A percentile compares a stretch with the other conserved stretches of the same genome.
Conservation (phyloP, 495 filamentous ascomycete species). For the Neurospora sp. region DNA sequence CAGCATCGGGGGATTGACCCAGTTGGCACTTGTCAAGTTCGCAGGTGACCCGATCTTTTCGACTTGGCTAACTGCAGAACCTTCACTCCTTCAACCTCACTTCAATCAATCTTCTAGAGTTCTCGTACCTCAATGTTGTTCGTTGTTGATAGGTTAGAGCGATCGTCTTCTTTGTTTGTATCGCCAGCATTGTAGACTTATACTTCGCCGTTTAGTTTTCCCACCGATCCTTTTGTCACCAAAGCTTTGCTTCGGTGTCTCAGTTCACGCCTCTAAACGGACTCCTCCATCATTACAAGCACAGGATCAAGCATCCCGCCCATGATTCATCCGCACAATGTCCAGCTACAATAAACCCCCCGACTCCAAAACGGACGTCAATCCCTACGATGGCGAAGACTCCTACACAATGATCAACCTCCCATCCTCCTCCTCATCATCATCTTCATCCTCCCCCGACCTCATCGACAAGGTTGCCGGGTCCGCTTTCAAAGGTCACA, state of each 20-base stretch:
- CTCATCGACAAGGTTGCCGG: not conserved
- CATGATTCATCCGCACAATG: not conserved
- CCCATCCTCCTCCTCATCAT: not conserved
- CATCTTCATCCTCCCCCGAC: not conserved
- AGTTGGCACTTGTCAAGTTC: not conserved
- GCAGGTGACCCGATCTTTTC: not conserved
- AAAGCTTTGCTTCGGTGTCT: no score
- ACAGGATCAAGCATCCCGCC: not conserved
- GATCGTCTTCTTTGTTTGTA: not conserved
- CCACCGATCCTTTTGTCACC: no score
- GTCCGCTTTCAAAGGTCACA: not conserved
- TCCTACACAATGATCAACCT: not conserved
- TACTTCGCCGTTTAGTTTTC: no score
- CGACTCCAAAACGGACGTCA: not conserved
- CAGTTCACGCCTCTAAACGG: not conserved
- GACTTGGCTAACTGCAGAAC: not conserved
- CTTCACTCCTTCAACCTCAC: not conserved
- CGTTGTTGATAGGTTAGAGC: not conserved
- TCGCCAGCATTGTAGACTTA: no score
- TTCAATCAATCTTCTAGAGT: not conserved
- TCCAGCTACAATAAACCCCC: not conserved
- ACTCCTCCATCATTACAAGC: not conserved
- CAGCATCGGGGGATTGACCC: not conserved
- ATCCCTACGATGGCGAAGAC: not conserved
- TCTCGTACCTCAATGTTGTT: not conserved